Base-by-base conservation (phyloP, 139 green algal genomes). In the Astrephomene gubernaculifera region DNA sequence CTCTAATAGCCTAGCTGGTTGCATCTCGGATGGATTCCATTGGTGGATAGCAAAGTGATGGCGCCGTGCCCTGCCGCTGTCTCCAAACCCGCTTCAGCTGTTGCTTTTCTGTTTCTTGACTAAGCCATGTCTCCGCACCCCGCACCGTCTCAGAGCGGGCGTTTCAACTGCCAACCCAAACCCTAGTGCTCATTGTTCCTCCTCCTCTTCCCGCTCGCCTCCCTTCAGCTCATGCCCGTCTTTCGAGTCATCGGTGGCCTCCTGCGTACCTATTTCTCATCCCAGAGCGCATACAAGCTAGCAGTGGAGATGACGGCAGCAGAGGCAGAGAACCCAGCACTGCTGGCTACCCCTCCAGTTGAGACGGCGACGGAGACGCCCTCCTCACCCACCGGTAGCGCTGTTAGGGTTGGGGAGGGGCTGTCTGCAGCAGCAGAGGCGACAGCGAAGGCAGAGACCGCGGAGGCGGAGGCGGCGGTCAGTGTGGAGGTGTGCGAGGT, bases 161-260 rank as follows among this genome's bases (percentile, higher is more conserved):
- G 17, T 57, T 57, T 57, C 49, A 25, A 17, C 49, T 57, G 14
- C 17, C 17, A 25, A 57, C n/a, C n/a, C n/a, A 17, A 17, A 17
- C 49, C 17, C 49, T 17, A 25, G 14, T 17, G 14, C 49, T 57
- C 49, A 12, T 57, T 57, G 17, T 17, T 57, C 35, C 22, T n/a
- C n/a, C n/a, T n/a, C n/a, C n/a, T n/a, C n/a, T n/a, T n/a, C n/a
- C n/a, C n/a, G n/a, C n/a, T n/a, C n/a, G n/a, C n/a, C n/a, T n/a
- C n/a, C n/a, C n/a, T n/a, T 9, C 78, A 74, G 78, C 64, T 84
- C 33, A 22, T 84, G 14, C 25, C 35, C 17, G 49, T 84, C 21
- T n/a, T 44, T 10, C 61, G 78, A 10, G 36, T 74, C 2, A 6
- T 64, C 0, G 43, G 61, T 1, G 78, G 78, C n/a, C 41, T 45